Percentiles rank a stretch among this genome's conserved stretches.
Evolutionary conservation across 495 filamentous ascomycete species (phyloP).

Genomic region (Talaromyces liani): DNA sequence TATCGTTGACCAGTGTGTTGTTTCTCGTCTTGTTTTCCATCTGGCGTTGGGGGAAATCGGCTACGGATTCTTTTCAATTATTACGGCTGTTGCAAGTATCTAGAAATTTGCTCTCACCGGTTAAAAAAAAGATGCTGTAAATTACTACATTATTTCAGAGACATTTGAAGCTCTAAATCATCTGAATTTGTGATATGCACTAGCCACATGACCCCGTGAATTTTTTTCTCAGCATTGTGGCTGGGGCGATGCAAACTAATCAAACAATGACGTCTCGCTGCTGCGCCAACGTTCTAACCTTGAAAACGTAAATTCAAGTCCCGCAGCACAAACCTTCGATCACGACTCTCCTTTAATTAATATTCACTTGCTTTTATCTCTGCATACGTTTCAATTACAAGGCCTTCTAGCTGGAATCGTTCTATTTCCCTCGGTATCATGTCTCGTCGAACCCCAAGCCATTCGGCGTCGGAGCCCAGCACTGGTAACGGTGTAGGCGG

Average conservation of each 20-base stretch:
- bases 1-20: background rate
- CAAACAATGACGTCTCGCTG: conserved; percentile 10
- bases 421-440: conserved; percentile 20
- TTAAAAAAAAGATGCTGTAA: conserved; percentile 4
- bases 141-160: background rate
- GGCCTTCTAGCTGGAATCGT: conserved; percentile 7
- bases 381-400: conserved; percentile 2
- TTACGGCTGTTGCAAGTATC: conserved; percentile 5
- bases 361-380: background rate
- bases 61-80: conserved; percentile 5
- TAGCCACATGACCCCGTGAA: conserved; percentile 1
- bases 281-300: background rate
- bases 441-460: conserved; percentile 39
- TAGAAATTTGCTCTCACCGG: conserved; percentile 1
- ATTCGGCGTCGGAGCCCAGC: conserved; percentile 28
- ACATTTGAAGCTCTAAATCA: background rate
- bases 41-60: conserved; percentile 46
- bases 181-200: conserved; percentile 2
- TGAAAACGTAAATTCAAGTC: conserved; percentile 1
- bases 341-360: background rate
- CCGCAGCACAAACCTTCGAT: background rate
- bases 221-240: conserved; percentile 7
- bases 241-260: conserved; percentile 4
- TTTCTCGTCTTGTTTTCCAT: conserved; percentile 29
- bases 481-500: conserved; percentile 28